Evolutionary conservation across 2,329 filamentous ascomycete genomes (phyloP).

Genomic region (Diplodia scrobiculata): DNA sequence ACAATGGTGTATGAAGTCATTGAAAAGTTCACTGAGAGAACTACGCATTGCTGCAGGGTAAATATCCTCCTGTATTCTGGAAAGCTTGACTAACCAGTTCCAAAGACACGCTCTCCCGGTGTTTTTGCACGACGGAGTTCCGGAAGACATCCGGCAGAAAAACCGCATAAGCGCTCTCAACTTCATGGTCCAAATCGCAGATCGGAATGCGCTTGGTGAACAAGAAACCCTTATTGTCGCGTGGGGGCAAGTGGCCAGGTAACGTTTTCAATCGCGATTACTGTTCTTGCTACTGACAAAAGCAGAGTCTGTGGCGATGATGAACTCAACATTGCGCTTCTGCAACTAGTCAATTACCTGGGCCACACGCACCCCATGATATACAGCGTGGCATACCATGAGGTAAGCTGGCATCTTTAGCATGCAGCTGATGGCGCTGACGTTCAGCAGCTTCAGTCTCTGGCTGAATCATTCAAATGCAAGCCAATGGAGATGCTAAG

Average conservation of each 20-base stretch:
- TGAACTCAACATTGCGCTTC: conserved; percentile 81
- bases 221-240: conserved; percentile 84
- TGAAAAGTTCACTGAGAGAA: conserved; percentile 83
- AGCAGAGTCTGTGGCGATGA: conserved; percentile 65
- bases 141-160: conserved; percentile 54
- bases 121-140: conserved; percentile 61
- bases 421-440: background rate
- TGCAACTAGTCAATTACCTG: conserved; percentile 82
- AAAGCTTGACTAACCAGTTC: conserved; percentile 25
- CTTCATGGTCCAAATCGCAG: conserved; percentile 70
- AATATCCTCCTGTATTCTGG: conserved; percentile 30
- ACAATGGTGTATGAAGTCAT: conserved; percentile 77
- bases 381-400: conserved; percentile 78
- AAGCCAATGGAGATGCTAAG: conserved; percentile 71
- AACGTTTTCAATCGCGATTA: conserved; percentile 36
- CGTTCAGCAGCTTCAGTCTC: conserved; percentile 60
- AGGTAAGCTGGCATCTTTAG: conserved; percentile 52
- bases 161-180: conserved; percentile 73
- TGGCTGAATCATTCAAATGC: conserved; percentile 66
- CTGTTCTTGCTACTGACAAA: conserved; percentile 50
- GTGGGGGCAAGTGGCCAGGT: conserved; percentile 80
- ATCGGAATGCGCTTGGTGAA: conserved; percentile 65
- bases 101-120: conserved; percentile 63
- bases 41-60: conserved; percentile 78
- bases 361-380: conserved; percentile 80